A percentile compares a stretch with the other conserved stretches of the same genome.
phyloP scores from a whole-genome alignment of 108 stramenopile species.

The Pseudonitzschia delicatissima region DNA sequence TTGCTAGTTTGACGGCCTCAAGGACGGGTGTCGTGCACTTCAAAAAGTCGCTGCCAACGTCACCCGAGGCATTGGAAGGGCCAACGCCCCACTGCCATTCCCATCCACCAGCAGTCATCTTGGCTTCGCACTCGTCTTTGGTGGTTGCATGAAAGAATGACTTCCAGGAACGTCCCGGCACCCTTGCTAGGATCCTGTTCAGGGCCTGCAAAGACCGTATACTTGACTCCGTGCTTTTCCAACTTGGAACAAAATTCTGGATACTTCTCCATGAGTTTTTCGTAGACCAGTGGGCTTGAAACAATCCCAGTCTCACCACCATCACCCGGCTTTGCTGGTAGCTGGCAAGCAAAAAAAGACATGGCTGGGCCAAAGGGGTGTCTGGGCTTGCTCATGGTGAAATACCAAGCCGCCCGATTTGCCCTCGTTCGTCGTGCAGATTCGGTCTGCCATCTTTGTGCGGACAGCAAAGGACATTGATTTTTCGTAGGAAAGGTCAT shows the following conservation, averaged over 20 bases:
- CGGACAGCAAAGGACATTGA: slow-evolving; percentile 34
- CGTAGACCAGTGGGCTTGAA: slow-evolving; percentile 19
- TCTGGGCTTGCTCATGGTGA: slow-evolving; percentile 41
- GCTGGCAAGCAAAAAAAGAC: slow-evolving; percentile 35
- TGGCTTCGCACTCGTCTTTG: slow-evolving; percentile 28
- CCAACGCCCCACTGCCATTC: slow-evolving; percentile 27
- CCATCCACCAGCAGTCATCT: slow-evolving; percentile 37
- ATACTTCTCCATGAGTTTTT: slow-evolving; percentile 12
- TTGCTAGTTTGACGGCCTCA: slow-evolving; percentile 29
- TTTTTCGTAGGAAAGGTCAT: slow-evolving; percentile 31
- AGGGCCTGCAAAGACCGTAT: slow-evolving; percentile 27
- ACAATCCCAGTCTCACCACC: slow-evolving; percentile 32
- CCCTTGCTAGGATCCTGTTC: slow-evolving; percentile 31
- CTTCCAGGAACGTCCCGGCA: slow-evolving; percentile 27
- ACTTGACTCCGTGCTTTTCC: slow-evolving; percentile 28
- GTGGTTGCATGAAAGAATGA: slow-evolving; percentile 34
- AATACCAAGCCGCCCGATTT: slow-evolving; percentile 36
- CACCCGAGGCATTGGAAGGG: not conserved
- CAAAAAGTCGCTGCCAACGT: slow-evolving; percentile 17
- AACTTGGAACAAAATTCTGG: slow-evolving; percentile 23
- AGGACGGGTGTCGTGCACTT: slow-evolving; percentile 33
- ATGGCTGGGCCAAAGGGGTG: slow-evolving; percentile 36
- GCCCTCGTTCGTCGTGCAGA: slow-evolving; percentile 38
- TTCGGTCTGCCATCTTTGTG: slow-evolving; percentile 15
- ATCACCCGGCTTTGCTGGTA: slow-evolving; percentile 13